These are phyloP conservation scores for Madurella fahalii DNA, from an alignment of 2,329 filamentous ascomycete genomes.

Conservation along the genomic window DNA sequence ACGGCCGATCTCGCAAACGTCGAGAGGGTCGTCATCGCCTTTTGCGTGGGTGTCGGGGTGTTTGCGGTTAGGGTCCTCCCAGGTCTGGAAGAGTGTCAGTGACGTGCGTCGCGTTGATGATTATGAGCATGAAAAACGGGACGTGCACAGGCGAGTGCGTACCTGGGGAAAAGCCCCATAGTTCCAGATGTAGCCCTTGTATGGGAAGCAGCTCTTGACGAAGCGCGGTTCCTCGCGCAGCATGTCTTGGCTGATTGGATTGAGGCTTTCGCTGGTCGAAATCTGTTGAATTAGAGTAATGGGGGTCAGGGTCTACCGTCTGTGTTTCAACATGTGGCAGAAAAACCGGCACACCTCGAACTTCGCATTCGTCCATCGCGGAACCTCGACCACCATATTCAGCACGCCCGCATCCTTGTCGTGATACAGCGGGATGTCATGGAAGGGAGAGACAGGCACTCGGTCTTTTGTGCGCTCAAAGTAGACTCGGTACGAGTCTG, in stretches of 20 bases:
- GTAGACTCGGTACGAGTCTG: slow-evolving; percentile 92
- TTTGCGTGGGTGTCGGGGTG: slow-evolving; percentile 98
- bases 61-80: slow-evolving; percentile 92
- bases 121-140: slow-evolving; percentile 13
- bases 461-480: slow-evolving; percentile 81
- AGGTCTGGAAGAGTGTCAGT: slow-evolving; percentile 60
- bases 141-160: slow-evolving; percentile 32
- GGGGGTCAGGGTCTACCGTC: background rate
- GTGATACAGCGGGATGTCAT: slow-evolving; percentile 96
- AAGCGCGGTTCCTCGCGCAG: slow-evolving; percentile 99
- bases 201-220: slow-evolving; percentile 99
- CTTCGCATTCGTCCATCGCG: slow-evolving; percentile 98
- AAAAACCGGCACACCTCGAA: slow-evolving; percentile 65
- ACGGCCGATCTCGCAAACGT: slow-evolving; percentile 98
- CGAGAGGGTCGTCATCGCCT: slow-evolving; percentile 97
- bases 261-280: slow-evolving; percentile 93
- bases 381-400: slow-evolving; percentile 99
- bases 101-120: background rate
- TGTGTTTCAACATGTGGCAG: background rate
- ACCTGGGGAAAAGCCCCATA: slow-evolving; percentile 98
- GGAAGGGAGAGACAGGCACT: slow-evolving; percentile 87
- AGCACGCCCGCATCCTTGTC: slow-evolving; percentile 89
- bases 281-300: slow-evolving; percentile 54
- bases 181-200: slow-evolving; percentile 99
- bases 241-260: slow-evolving; percentile 97